Percentiles rank a stretch among this genome's conserved stretches.
Conservation (phyloP, 441 rosid species). For the Erodium texanum region DNA sequence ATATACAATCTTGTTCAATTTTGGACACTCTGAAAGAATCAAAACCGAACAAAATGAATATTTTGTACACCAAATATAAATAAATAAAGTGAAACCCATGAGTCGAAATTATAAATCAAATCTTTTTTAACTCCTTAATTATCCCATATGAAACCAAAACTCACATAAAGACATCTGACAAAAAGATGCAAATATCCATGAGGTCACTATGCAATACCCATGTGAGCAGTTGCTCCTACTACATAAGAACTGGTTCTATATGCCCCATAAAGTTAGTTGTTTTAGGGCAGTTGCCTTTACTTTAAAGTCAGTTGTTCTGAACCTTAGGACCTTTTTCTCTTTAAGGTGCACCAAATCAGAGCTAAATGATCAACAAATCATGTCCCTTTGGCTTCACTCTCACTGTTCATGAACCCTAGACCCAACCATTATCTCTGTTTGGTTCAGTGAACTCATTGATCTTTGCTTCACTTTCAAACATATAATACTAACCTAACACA, state of each 20-base stretch:
- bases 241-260: not conserved
- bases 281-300: not conserved
- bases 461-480: not conserved
- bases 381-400: not conserved
- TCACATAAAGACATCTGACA: too few relatives aligned
- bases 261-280: not conserved
- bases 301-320: not conserved
- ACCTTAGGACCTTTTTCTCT: not conserved
- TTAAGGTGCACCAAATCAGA: not conserved
- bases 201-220: not conserved
- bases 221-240: constrained; percentile 5
- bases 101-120: too few relatives aligned
- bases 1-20: too few relatives aligned
- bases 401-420: too few relatives aligned
- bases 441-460: not conserved
- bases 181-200: too few relatives aligned
- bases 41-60: too few relatives aligned
- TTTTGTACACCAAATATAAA: too few relatives aligned
- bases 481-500: not conserved
- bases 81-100: too few relatives aligned
- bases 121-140: too few relatives aligned
- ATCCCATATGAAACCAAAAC: too few relatives aligned
- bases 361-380: not conserved
- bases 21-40: too few relatives aligned
- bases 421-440: not conserved